A percentile compares a stretch with the other conserved stretches of the same genome.
phyloP scores from a whole-genome alignment of 768 basidiomycete genomes.

The Inosperma sp. region DNA sequence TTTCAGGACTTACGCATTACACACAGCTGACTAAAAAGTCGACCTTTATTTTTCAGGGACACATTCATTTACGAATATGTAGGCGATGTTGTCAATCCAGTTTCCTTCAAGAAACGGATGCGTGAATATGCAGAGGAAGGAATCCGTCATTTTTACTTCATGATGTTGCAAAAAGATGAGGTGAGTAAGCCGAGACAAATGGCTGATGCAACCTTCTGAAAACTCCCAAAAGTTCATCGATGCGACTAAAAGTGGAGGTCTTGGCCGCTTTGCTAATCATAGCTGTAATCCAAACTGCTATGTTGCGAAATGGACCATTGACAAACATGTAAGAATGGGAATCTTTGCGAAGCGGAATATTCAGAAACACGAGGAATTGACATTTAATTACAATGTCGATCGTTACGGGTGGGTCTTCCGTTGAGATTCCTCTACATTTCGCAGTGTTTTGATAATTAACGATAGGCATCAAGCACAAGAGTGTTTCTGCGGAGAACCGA shows the following conservation, averaged over 20 bases:
- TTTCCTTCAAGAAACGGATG: constrained; percentile 90
- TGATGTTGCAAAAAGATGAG: constrained; percentile 99
- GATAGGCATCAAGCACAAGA: constrained; percentile 88
- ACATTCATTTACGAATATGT: constrained; percentile 96
- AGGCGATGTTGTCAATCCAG: constrained; percentile 89
- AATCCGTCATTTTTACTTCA: constrained; percentile 96
- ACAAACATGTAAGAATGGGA: constrained; percentile 87
- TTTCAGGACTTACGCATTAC: constrained; percentile 17
- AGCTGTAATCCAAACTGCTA: constrained; percentile 97
- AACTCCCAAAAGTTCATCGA: constrained; percentile 74
- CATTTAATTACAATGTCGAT: constrained; percentile 99
- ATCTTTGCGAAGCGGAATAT: constrained; percentile 90
- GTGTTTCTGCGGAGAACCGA: constrained; percentile 93
- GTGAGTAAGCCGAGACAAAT: constrained; percentile 40
- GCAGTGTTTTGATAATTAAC: constrained; percentile 1
- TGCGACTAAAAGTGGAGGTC: constrained; percentile 94
- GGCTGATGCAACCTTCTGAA: not conserved
- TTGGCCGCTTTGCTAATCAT: constrained; percentile 97
- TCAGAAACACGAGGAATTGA: constrained; percentile 79
- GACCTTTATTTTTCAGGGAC: constrained; percentile 51
- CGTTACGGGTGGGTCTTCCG: constrained; percentile 79
- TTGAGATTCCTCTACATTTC: not conserved
- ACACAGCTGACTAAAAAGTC: not conserved
- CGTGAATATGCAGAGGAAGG: constrained; percentile 89
- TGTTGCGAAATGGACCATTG: constrained; percentile 97